These are phyloP conservation scores for Cutaneotrichosporon dermatis DNA, from an alignment of 1,284 basidiomycete species.

Conservation along the genomic window DNA sequence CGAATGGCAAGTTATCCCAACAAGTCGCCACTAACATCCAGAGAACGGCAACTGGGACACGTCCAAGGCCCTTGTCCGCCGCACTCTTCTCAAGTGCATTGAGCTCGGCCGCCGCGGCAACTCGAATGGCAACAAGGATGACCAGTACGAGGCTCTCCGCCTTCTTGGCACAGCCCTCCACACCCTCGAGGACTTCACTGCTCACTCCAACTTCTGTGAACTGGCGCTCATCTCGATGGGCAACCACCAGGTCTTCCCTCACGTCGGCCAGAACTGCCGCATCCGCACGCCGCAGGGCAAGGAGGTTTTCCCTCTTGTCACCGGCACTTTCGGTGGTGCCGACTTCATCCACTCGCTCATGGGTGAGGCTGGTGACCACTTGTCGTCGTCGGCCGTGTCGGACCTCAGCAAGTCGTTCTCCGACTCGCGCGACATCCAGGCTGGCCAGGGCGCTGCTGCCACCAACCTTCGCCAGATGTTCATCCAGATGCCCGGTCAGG, in stretches of 20 bases:
- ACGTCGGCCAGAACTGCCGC: conserved; percentile 77
- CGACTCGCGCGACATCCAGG: conserved; percentile 53
- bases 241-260: conserved; percentile 73
- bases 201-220: conserved; percentile 87
- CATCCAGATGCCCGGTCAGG: conserved; percentile 60
- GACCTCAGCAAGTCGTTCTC: conserved; percentile 78
- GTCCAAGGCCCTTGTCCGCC: conserved; percentile 73
- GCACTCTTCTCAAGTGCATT: conserved; percentile 67
- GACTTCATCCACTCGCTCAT: conserved; percentile 73
- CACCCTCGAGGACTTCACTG: conserved; percentile 57
- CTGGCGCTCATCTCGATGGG: conserved; percentile 71
- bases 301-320: conserved; percentile 75
- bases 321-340: conserved; percentile 79
- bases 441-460: conserved; percentile 54
- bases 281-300: conserved; percentile 73
- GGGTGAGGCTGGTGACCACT: conserved; percentile 53
- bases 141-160: conserved; percentile 77
- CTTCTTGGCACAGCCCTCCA: conserved; percentile 63
- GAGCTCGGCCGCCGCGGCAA: conserved; percentile 57
- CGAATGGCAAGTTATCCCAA: conserved; percentile 58
- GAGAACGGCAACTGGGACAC: conserved; percentile 80
- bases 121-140: conserved; percentile 59
- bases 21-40: conserved; percentile 13
- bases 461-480: conserved; percentile 45
- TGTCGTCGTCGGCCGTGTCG: conserved; percentile 66